A percentile compares a stretch with the other conserved stretches of the same genome.
Evolutionary conservation across 805 yeast genomes (phyloP).

Genomic region (Cyberlindnera americana): DNA sequence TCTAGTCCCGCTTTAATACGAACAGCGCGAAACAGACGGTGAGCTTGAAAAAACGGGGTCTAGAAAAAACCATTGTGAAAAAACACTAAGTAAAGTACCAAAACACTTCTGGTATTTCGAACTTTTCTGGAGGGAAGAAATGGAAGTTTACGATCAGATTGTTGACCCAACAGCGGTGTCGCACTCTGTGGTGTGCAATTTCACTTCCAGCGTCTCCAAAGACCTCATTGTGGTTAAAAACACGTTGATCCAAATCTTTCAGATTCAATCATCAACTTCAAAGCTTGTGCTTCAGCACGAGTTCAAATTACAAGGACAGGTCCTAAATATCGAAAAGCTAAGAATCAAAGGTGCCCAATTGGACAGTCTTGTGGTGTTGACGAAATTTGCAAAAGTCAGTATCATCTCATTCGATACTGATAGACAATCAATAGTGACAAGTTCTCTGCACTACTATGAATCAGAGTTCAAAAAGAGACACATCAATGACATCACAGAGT

Average conservation of each 20-base stretch:
- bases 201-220: constrained; percentile 35
- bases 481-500: constrained; percentile 34
- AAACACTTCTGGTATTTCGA: too few species aligned
- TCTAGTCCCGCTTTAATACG: too few species aligned
- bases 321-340: constrained; percentile 53
- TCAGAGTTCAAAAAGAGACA: constrained; percentile 52
- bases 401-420: constrained; percentile 65
- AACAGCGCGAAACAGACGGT: too few species aligned
- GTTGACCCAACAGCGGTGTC: constrained; percentile 72
- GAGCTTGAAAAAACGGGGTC: too few species aligned
- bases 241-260: constrained; percentile 45
- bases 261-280: constrained; percentile 15
- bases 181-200: constrained; percentile 52
- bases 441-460: constrained; percentile 85
- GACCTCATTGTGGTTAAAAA: constrained; percentile 72
- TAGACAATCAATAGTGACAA: constrained; percentile 56
- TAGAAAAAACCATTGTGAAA: too few species aligned
- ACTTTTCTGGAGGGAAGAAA: constrained; percentile 23
- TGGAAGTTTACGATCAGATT: constrained; percentile 80
- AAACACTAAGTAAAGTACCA: too few species aligned
- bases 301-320: constrained; percentile 65
- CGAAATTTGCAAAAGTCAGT: constrained; percentile 75
- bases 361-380: constrained; percentile 63
- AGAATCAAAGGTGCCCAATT: constrained; percentile 45
- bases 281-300: constrained; percentile 49